Conservation (phyloP, 345 rosid species). For the Durio zibethinus region DNA sequence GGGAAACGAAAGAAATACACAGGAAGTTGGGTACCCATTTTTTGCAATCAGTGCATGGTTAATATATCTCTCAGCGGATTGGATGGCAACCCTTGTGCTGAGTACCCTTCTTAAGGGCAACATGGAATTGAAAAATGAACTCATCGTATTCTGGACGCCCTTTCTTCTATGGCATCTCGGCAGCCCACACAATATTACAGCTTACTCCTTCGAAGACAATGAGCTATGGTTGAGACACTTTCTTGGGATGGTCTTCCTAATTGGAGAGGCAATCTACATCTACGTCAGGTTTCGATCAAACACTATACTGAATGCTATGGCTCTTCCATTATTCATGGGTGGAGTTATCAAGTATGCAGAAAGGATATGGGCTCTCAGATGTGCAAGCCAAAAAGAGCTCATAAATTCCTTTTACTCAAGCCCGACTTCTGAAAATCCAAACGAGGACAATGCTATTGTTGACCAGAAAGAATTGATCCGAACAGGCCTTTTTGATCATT, state of each 20-base stretch:
- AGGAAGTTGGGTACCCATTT: background rate
- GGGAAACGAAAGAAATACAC: slow-evolving; percentile 11
- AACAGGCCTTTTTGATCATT: slow-evolving; percentile 25
- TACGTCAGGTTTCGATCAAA: slow-evolving; percentile 19
- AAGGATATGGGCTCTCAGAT: slow-evolving; percentile 37
- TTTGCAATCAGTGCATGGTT: slow-evolving; percentile 13
- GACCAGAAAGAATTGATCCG: slow-evolving; percentile 14
- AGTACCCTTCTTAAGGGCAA: slow-evolving; percentile 24
- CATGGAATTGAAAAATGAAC: background rate
- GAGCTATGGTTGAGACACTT: slow-evolving; percentile 33
- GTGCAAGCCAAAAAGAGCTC: slow-evolving; percentile 38
- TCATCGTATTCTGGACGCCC: slow-evolving; percentile 24
- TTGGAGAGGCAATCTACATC: slow-evolving; percentile 30
- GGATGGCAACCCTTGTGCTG: slow-evolving; percentile 22
- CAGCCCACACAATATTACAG: slow-evolving; percentile 29
- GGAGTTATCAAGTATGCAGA: slow-evolving; percentile 47
- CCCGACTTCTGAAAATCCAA: background rate
- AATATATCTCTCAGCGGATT: slow-evolving; percentile 30
- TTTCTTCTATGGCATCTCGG: slow-evolving; percentile 34
- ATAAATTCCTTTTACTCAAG: slow-evolving; percentile 24
- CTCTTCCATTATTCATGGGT: slow-evolving; percentile 23
- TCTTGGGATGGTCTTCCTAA: slow-evolving; percentile 14
- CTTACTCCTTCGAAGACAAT: slow-evolving; percentile 37
- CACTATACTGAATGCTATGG: slow-evolving; percentile 14
- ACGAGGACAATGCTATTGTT: background rate